phyloP scores from a whole-genome alignment of 2,329 filamentous ascomycete species.

The Ophiocordyceps australis region DNA sequence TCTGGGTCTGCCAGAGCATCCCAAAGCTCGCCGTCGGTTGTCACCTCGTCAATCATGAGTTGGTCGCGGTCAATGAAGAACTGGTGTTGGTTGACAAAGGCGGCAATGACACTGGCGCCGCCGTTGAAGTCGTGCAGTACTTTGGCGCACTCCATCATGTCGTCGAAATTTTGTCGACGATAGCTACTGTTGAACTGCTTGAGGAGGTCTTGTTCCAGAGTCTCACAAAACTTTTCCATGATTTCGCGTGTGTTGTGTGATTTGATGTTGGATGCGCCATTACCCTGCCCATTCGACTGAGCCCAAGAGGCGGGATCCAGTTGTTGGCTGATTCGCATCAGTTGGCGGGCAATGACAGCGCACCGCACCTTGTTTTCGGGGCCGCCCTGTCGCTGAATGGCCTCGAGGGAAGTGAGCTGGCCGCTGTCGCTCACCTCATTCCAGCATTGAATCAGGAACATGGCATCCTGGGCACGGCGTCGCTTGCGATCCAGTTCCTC shows the following conservation, averaged over 20 bases:
- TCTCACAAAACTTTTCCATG: constrained; percentile 93
- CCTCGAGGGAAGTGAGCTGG: constrained; percentile 71
- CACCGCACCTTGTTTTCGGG: constrained; percentile 88
- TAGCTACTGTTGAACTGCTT: constrained; percentile 98
- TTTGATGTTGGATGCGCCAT: constrained; percentile 23
- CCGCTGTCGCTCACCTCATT: constrained; percentile 84
- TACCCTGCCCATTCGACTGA: constrained; percentile 35
- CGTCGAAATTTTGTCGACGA: constrained; percentile 83
- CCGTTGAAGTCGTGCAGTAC: constrained; percentile 93
- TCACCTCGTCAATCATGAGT: constrained; percentile 72
- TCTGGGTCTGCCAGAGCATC: constrained; percentile 89
- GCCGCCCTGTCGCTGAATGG: constrained; percentile 67
- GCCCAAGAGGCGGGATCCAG: constrained; percentile 64
- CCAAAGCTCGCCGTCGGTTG: constrained; percentile 61
- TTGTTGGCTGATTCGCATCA: constrained; percentile 85
- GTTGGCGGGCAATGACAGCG: constrained; percentile 80
- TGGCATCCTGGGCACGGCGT: constrained; percentile 77
- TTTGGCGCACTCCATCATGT: constrained; percentile 93
- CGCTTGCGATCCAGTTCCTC: constrained; percentile 91
- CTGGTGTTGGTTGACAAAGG: constrained; percentile 97
- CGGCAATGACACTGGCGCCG: constrained; percentile 81
- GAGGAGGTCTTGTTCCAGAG: constrained; percentile 82
- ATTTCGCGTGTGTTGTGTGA: constrained; percentile 63
- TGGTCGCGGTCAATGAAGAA: constrained; percentile 98
- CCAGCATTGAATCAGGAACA: constrained; percentile 94